Evolutionary conservation across 805 yeast genomes (phyloP), one percentile per base, ranked within the genome.

Genomic region (Isabelozyma pseudorhagii): DNA sequence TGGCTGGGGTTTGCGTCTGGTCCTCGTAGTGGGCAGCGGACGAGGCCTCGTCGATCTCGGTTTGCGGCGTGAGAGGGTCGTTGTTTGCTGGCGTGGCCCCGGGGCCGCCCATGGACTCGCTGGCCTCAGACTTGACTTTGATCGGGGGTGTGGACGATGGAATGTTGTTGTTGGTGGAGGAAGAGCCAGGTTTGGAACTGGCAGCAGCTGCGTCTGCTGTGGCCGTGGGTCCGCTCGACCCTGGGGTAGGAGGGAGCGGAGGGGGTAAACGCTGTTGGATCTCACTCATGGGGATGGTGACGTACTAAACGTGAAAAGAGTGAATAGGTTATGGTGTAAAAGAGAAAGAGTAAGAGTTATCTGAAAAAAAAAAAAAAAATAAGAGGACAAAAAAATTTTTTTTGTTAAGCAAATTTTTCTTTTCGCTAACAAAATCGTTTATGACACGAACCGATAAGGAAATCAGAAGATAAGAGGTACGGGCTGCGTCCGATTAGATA

Each of bases 241-340:
- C 42, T 7, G 47, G 38, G 10, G 36, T 31, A 13, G 36, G 36
- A 31, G 38, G 18, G 17, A 55, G 40, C 21, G 53, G 49, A 17
- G 54, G 54, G 46, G 52, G 45, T 42, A 42, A 42, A 45, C 54
- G 58, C 43, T 47, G 60, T 42, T 54, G 54, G 10, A 57, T 57
- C 49, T 56, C 60, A 49, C 60, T 56, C 60, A 56, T 56, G 15
- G 36, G 36, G 36, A 9, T 31, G 41, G 41, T 18, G 41, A 14
- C 5, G 18, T 15, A 15, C 10, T 17, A 14, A 39, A 17, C 14
- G 25, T 11, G 11, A 11, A 18, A 39, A 10, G 18, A 39, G 25
- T 39, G 25, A 39, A 39, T 2, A n/a, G 25, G 41, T 18, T 17
- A 11, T 14, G 9, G 41, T 14, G 41, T 8, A 38, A 39, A 39